Evolutionary conservation across 306 rosid genomes (phyloP), one percentile per base, ranked within the genome.

Genomic region (Malus asiatica): DNA sequence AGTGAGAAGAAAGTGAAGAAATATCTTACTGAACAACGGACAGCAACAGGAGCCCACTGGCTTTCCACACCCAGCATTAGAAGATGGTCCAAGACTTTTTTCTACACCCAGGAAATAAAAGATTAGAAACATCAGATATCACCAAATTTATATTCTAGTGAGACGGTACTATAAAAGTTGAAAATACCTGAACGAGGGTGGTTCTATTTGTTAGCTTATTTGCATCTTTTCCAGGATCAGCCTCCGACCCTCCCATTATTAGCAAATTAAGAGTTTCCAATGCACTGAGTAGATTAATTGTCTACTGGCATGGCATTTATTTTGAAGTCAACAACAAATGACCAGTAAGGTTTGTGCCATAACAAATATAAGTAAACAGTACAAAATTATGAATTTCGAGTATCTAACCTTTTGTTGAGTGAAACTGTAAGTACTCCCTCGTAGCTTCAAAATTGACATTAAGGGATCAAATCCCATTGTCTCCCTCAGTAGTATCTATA

Each of bases 331-430:
- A 77, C 73, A 88, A 79, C 78, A 87, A 81, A 86, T 83, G 67
- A 80, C 85, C 75, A 71, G 83, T 85, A 82, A 84, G 82, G 58
- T 66, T 80, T 77, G 81, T 79, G 87, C 75, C 35, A 12, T 29
- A 66, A 22, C 51, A 73, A 18, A 77, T 40, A 13, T n/a, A 4
- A 29, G 55, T n/a, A 64, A 60, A 74, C n/a, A 42, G 4, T 65
- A 44, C 11, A 86, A 73, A 75, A n/a, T 65, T 46, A 82, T 40
- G 82, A 78, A 78, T 61, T 71, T 77, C 70, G 83, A 80, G 78
- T 73, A 87, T 83, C 96, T 83, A 83, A 91, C 98, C 98, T 93
- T 93, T 84, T 93, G 97, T 87, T 91, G 97, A 59, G 92, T 91
- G 87, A 89, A 91, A 81, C 82, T 84, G 82, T 87, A 92, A 23